Evolutionary conservation across 73 alveolate species (phyloP), one percentile per base, ranked within the genome.

Genomic region (Paramecium biaurelia): DNA sequence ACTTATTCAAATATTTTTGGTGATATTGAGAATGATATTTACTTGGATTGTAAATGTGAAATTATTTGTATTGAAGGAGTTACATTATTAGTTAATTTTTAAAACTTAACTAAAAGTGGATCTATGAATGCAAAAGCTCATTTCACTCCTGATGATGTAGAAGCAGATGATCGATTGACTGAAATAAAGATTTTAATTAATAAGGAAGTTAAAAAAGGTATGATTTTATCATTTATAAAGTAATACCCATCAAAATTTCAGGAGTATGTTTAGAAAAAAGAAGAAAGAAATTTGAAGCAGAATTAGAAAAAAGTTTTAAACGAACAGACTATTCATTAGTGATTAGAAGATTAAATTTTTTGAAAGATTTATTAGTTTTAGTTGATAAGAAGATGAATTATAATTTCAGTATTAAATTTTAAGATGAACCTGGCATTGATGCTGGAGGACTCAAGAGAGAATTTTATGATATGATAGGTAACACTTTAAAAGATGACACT

Each of bases 371-470:
- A 45, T 57, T 82, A 12, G 53, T 70, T n/a, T 42, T 89, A 32
- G 89, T 38, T 6, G 63, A 70, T 43, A 70, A 18, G 24, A 47
- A 70, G 23, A 37, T 89, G 41, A 89, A 43, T 32, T 38, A n/a
- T 47, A 38, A 23, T 2, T 32, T 89, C 10, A 28, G 12, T 14
- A 89, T 89, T 26, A 34, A 89, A 26, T 89, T 89, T 72, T 23
- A 89, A 15, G 92, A 89, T 70, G 94, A 89, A 45, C 53, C 58
- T 5, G 94, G 94, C 7, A 43, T 89, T 26, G 94, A 89, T 89
- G 89, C 92, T 42, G 89, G 92, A 26, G 94, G 94, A 24, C 74
- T 89, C 7, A 70, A 67, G n/a, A 89, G 94, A 89, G 94, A 89
- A 34, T 89, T 89, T 67, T 89, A 70, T 45, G 94, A 89, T 30